phyloP scores from a whole-genome alignment of 495 filamentous ascomycete genomes.

The Aspergillus mulundensis region DNA sequence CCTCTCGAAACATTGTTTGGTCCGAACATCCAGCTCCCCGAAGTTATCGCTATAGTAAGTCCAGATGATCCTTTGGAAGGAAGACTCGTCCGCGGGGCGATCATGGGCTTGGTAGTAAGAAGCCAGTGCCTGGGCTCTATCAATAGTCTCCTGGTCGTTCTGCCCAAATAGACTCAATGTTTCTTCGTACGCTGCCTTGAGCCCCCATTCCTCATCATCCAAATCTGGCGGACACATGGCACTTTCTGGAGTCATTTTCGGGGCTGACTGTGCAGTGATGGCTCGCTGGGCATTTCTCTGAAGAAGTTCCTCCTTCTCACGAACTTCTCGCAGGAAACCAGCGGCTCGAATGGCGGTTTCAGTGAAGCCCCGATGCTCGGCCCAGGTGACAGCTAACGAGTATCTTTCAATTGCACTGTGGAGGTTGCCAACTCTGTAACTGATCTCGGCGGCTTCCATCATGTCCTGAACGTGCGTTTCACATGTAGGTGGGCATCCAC shows the following conservation, averaged over 20 bases:
- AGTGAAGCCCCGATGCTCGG: neutral
- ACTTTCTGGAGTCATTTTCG: neutral
- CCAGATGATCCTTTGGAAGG: neutral
- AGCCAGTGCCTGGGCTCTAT: neutral
- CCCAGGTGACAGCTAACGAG: neutral
- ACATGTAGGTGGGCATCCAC: neutral
- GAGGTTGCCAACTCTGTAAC: neutral
- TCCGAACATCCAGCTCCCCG: neutral
- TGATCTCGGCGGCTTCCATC: neutral
- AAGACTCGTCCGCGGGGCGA: neutral
- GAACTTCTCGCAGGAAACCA: neutral
- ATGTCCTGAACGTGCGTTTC: neutral
- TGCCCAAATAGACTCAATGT: neutral
- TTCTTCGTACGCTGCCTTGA: neutral
- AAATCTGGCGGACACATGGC: neutral
- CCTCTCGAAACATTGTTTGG: neutral
- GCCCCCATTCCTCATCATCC: neutral
- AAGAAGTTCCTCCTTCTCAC: neutral
- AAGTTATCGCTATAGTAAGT: neutral
- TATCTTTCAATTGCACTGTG: neutral
- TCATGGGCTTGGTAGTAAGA: neutral
- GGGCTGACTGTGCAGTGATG: neutral
- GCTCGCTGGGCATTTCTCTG: neutral
- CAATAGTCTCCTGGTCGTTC: neutral
- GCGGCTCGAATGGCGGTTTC: neutral